Evolutionary conservation across 441 rosid genomes (phyloP).

Genomic region (Pelargonium citronellum): DNA sequence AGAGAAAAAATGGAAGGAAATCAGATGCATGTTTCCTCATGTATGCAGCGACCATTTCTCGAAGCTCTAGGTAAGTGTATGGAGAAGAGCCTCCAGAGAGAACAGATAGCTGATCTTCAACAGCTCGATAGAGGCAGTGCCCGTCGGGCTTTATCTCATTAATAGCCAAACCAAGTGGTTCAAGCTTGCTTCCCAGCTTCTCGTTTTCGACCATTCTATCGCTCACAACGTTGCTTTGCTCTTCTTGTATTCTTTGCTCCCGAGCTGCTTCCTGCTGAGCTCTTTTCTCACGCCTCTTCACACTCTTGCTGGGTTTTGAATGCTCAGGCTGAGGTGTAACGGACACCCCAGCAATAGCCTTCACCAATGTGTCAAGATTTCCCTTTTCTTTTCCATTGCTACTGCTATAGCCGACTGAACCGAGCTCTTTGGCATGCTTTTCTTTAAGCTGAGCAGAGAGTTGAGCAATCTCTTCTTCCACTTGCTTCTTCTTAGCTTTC

Average conservation of each 20-base stretch:
- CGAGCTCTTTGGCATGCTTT: constrained; percentile 69
- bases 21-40: constrained; percentile 55
- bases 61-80: constrained; percentile 52
- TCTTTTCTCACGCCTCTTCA: constrained; percentile 71
- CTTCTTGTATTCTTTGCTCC: constrained; percentile 81
- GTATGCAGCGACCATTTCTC: constrained; percentile 73
- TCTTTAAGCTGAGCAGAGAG: constrained; percentile 70
- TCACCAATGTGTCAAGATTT: constrained; percentile 63
- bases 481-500: constrained; percentile 92
- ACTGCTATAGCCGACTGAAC: constrained; percentile 56
- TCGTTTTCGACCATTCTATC: constrained; percentile 60
- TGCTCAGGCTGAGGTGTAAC: constrained; percentile 51
- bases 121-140: constrained; percentile 85
- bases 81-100: constrained; percentile 62
- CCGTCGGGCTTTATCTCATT: constrained; percentile 84
- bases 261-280: constrained; percentile 86
- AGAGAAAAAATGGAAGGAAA: constrained; percentile 61
- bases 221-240: constrained; percentile 63
- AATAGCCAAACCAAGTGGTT: constrained; percentile 57
- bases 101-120: constrained; percentile 67
- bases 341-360: constrained; percentile 81
- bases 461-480: constrained; percentile 68
- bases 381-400: constrained; percentile 45
- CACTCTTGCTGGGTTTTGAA: constrained; percentile 63
- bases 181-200: constrained; percentile 61